Base-by-base conservation (phyloP, 2,329 filamentous ascomycete species). In the Colletotrichum coccodes region DNA sequence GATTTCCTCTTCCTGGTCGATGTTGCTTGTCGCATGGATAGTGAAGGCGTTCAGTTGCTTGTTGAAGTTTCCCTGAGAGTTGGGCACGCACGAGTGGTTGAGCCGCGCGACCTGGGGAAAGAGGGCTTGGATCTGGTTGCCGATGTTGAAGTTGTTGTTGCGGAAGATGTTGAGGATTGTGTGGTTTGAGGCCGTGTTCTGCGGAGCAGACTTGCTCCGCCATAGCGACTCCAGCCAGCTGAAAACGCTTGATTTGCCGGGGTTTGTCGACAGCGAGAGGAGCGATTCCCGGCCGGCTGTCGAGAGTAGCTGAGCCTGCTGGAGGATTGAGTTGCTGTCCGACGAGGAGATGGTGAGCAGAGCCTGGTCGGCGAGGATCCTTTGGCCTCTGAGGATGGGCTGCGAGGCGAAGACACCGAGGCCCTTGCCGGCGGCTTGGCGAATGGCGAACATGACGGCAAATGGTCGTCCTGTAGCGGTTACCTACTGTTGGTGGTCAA, bases 91-190 rank as follows among this genome's bases (percentile, higher is more conserved):
- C 6, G 67, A 62, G 64, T 70, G 67, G 18, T 70, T 70, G 12
- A 70, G 14, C 3, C 67, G 63, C 34, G 67, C 67, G 16, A 70
- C 67, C 4, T 34, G 36, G 9, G 67, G 63, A 18, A 70, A 70
- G 12, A 70, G 57, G 6, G 67, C 62, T 6, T 47, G 67, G 3
- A 34, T 47, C 34, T 32, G 26, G 30, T 58, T 11, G 42, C 62
- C 63, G n/a, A 70, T 57, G 56, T 58, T 40, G 63, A 70, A 70
- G 52, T 70, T 70, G 26, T 70, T 70, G 50, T 70, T 70, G 40
- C 64, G 52, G 57, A 70, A 70, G 53, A 70, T 68, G 46, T 68
- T 68, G 52, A 70, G 63, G 18, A 70, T 63, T 14, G 34, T 52
- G 67, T 70, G 67, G n/a, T 61, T 70, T 21, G 56, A 42, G n/a